Conservation (phyloP, 2,329 filamentous ascomycete species). For the Ophiostoma ips region DNA sequence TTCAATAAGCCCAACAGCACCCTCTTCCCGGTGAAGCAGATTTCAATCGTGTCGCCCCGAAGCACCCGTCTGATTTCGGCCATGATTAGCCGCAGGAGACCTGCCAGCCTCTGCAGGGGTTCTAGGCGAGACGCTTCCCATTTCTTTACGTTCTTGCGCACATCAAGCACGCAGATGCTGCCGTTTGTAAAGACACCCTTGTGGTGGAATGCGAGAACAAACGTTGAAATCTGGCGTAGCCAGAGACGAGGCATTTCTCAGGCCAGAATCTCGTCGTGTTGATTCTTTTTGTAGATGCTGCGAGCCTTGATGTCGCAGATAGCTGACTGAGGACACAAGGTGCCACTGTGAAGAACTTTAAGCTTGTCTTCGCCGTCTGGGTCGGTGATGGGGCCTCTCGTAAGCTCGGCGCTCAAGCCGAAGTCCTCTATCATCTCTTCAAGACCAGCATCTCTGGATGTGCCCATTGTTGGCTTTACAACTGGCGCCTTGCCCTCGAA, state of each 20-base stretch:
- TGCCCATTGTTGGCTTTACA: neutral
- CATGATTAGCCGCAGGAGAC: constrained; percentile 16
- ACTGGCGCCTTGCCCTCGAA: constrained; percentile 16
- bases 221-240: constrained; percentile 25
- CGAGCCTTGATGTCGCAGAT: constrained; percentile 34
- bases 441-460: neutral
- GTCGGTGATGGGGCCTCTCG: too few relatives aligned
- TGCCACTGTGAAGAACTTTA: constrained; percentile 15
- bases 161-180: constrained; percentile 22
- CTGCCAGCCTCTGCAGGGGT: constrained; percentile 20
- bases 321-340: constrained; percentile 18
- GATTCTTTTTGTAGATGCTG: constrained; percentile 14
- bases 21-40: neutral
- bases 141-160: constrained; percentile 17
- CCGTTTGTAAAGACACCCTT: constrained; percentile 20
- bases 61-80: neutral
- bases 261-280: constrained; percentile 18
- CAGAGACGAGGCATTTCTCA: constrained; percentile 29
- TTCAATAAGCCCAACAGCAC: neutral
- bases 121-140: constrained; percentile 25
- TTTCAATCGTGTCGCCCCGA: neutral
- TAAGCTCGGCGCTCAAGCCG: neutral
- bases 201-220: constrained; percentile 28
- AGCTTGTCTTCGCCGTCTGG: neutral
- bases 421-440: neutral